These are phyloP conservation scores for Leptosphaerulina australis DNA, from an alignment of 2,329 filamentous ascomycete genomes.

Conservation along the genomic window DNA sequence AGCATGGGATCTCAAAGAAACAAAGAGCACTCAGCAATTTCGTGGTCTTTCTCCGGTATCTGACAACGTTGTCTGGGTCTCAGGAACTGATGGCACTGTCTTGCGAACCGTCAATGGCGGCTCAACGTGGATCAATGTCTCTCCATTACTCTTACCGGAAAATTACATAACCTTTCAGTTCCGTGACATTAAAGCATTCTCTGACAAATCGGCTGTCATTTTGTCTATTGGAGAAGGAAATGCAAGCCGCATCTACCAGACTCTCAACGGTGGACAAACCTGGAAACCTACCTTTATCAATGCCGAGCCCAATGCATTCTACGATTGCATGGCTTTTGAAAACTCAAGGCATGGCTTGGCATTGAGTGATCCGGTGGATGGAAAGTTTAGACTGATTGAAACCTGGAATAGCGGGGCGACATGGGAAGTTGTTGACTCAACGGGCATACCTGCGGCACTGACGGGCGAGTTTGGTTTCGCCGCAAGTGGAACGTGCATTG, in stretches of 20 bases:
- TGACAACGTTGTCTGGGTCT: constrained; percentile 28
- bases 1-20: constrained; percentile 32
- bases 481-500: constrained; percentile 37
- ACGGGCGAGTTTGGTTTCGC: constrained; percentile 35
- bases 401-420: constrained; percentile 33
- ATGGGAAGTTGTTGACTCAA: constrained; percentile 26
- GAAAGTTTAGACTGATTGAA: constrained; percentile 37
- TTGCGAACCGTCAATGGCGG: constrained; percentile 34
- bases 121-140: constrained; percentile 34
- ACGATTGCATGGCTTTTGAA: constrained; percentile 41
- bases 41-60: constrained; percentile 35
- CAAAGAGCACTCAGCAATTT: constrained; percentile 36
- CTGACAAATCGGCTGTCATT: constrained; percentile 23
- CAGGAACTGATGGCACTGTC: constrained; percentile 37
- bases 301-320: constrained; percentile 32
- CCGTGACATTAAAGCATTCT: constrained; percentile 39
- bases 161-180: constrained; percentile 34
- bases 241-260: constrained; percentile 31
- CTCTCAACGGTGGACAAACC: constrained; percentile 27
- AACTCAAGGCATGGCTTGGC: constrained; percentile 31
- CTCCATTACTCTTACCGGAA: constrained; percentile 26
- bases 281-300: constrained; percentile 37
- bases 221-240: constrained; percentile 37
- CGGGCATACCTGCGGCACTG: constrained; percentile 29
- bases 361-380: constrained; percentile 39